Evolutionary conservation across 2,329 filamentous ascomycete species (phyloP), one percentile per base, ranked within the genome.

Genomic region (Chaetomium sp.): DNA sequence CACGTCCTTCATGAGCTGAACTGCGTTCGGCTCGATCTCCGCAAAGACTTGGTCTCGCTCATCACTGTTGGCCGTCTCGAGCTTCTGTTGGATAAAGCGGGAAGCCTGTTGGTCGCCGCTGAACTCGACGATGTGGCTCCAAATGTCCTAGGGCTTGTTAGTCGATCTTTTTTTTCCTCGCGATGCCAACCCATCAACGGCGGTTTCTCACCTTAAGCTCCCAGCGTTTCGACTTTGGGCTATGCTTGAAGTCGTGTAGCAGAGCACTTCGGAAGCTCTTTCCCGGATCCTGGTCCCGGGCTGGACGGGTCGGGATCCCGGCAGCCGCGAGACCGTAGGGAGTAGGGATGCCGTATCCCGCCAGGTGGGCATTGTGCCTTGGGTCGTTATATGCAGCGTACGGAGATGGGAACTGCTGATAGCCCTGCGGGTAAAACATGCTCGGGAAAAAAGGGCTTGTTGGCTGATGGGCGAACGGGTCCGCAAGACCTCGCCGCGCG

Each of bases 31-130:
- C 71, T 91, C 85, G 54, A 99, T 92, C 76, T 98, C 95, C 0
- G 84, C 82, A 80, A 97, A 98, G 0, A 98, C 86, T 63, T 89
- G 88, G 35, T 96, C 92, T 78, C 97, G 98, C 74, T 97, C 94
- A 67, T 98, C 95, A 72, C 93, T 97, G 75, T 96, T 97, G 62
- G 95, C 95, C 1, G 87, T 90, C 76, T 95, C 91, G 3, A 99
- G 84, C 77, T 96, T 97, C 70, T 90, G 87, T 74, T 99, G 95
- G 65, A 99, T 97, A 76, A 97, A 97, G 0, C 95, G 87, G 1
- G 95, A 99, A 1, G 93, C 95, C 71, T 96, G 90, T 75, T 98
- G 95, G 74, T 99, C 95, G 19, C 95, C 94, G 71, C 92, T 93
- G 76, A 98, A 98, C 74, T 97, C 94, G 0, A 96, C 93, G 45